Evolutionary conservation across 179 eudicot species (phyloP), one percentile per base, ranked within the genome.

Genomic region (Vitellaria paradoxa): DNA sequence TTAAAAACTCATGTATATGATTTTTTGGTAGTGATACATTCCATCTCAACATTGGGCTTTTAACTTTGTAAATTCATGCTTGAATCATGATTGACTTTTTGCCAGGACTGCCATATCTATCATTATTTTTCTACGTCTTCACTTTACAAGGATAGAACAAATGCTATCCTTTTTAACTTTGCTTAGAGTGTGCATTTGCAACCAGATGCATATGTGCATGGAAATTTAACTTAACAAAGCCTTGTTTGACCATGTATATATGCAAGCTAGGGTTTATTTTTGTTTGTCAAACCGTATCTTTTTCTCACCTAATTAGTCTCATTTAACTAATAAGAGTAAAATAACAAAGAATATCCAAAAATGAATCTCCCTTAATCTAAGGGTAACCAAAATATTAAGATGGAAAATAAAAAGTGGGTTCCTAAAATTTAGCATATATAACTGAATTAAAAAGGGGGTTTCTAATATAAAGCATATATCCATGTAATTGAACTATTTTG

Each of bases 11-110:
- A 21, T 55, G 9, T 2, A 45, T 15, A 37, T 73, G 8, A 76
- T 11, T 40, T 71, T 0, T 71, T 20, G 9, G 52, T 45, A 4
- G 24, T 73, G 59, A 67, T 57, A 46, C 24, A 60, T 79, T 66
- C 40, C 53, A 37, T 68, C 20, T 47, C 46, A 74, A 57, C 9
- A 65, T 52, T 65, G 57, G 53, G 20, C 55, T 45, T 30, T 55
- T 52, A 66, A 65, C 42, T 26, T 72, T 37, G 55, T 46, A 30
- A 74, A 66, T 40, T 69, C 62, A 62, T 14, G 73, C n/a, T 23
- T 75, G 66, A 49, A 61, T 68, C 37, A 55, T 56, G 55, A 11
- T 49, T 69, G 40, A 45, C n/a, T 73, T 11, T 45, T 4, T 12
- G 65, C 17, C 3, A 45, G 18, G 14, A 53, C 23, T 71, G 46